Base-by-base conservation (phyloP, 2,329 filamentous ascomycete genomes). In the Ilyonectria sp. region DNA sequence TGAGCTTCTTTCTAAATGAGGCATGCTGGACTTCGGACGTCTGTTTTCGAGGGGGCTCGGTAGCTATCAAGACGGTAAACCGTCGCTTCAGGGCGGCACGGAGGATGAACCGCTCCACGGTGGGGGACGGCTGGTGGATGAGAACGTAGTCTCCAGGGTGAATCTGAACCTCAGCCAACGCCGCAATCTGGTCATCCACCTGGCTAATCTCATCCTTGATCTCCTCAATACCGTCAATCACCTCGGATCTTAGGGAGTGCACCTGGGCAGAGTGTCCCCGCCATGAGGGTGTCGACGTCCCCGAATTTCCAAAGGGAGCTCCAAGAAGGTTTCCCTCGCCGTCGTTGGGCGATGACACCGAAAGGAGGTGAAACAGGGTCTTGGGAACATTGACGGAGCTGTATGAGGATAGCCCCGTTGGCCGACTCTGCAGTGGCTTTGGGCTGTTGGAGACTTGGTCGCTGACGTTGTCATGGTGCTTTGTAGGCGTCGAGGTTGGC, bases 161-260 rank as follows among this genome's bases (percentile, higher is more conserved):
- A 71, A 99, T 97, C 80, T 98, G 93, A 54, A 97, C 93, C 70
- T 97, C 92, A 2, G 95, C 93, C 71, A 94, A 93, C 23, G 91
- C 90, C 2, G 95, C 93, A 74, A 99, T 97, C 81, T 97, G 94
- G 77, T 97, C 94, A 78, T 98, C 96, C 8, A 94, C 94, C 78
- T 95, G 93, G 71, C 93, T 92, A 63, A 99, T 91, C 82, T 99
- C 96, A 77, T 99, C 96, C 80, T 97, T 93, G 67, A 99, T 94
- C 80, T 99, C 96, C 75, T 94, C 91, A 75, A 99, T 98, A 47
- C 95, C 96, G 75, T 96, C 93, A 71, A 98, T 91, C 29, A 98
- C 92, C 81, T 98, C 96, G 15, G 94, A 94, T 68, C 94, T 93
- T 65, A 98, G 86, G 69, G 97, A 92, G 67, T 93, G 88, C 60